A percentile compares a stretch with the other conserved stretches of the same genome.
phyloP scores from a whole-genome alignment of 2,329 filamentous ascomycete species.

The Gliomastix tumulicola region DNA sequence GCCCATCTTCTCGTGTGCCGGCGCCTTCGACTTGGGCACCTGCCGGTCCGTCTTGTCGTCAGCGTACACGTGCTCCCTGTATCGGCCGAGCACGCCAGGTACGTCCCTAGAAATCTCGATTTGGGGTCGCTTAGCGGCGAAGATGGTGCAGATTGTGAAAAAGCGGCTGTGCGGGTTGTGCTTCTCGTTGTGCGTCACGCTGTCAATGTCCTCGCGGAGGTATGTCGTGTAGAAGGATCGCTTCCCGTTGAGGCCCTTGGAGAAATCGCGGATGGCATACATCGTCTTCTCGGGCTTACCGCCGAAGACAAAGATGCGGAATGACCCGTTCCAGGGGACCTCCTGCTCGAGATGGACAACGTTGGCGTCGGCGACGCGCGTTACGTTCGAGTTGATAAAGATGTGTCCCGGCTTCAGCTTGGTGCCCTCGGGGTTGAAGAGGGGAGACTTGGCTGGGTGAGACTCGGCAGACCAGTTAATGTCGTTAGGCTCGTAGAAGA shows the following conservation, averaged over 20 bases:
- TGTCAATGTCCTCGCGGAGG: slow-evolving; percentile 50
- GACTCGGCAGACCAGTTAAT: slow-evolving; percentile 77
- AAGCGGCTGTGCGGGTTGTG: slow-evolving; percentile 82
- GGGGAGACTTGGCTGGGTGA: slow-evolving; percentile 63
- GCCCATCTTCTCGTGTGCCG: slow-evolving; percentile 84
- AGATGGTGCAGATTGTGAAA: slow-evolving; percentile 72
- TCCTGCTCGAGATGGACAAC: slow-evolving; percentile 87
- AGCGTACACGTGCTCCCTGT: slow-evolving; percentile 77
- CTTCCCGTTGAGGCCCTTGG: slow-evolving; percentile 54
- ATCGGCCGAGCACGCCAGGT: slow-evolving; percentile 64
- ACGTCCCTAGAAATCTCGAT: slow-evolving; percentile 68
- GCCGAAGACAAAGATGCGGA: slow-evolving; percentile 81
- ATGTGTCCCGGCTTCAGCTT: slow-evolving; percentile 69
- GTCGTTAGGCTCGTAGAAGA: slow-evolving; percentile 73
- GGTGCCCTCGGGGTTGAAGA: slow-evolving; percentile 60
- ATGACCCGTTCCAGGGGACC: slow-evolving; percentile 80
- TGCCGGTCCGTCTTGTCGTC: slow-evolving; percentile 72
- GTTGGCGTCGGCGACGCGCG: slow-evolving; percentile 81
- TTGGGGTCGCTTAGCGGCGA: slow-evolving; percentile 58
- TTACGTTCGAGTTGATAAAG: slow-evolving; percentile 74
- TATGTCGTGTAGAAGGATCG: slow-evolving; percentile 68
- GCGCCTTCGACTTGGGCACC: slow-evolving; percentile 61
- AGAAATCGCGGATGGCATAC: slow-evolving; percentile 63
- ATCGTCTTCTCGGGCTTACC: slow-evolving; percentile 55
- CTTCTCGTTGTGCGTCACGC: slow-evolving; percentile 68